A percentile compares a stretch with the other conserved stretches of the same genome.
These are phyloP conservation scores for Trichoderma polysporum DNA, from an alignment of 2,329 filamentous ascomycete genomes.

Conservation along the genomic window DNA sequence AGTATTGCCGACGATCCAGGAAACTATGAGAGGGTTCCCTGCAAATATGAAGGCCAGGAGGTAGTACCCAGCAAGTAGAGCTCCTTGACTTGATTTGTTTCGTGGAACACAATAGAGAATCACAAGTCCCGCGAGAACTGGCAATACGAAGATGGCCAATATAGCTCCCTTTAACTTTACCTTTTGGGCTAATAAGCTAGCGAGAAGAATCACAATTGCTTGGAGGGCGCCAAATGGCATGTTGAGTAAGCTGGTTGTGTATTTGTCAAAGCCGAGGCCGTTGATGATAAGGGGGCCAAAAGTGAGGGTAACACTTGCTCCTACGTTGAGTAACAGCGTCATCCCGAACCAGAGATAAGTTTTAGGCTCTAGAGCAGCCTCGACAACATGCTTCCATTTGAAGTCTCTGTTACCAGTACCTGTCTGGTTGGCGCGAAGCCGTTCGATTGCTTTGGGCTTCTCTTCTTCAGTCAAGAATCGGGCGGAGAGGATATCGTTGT, in stretches of 20 bases:
- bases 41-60: conserved; percentile 66
- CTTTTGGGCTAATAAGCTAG: conserved; percentile 58
- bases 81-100: conserved; percentile 34
- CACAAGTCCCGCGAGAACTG: conserved; percentile 59
- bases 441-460: conserved; percentile 65
- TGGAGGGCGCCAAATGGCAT: conserved; percentile 67
- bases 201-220: conserved; percentile 56
- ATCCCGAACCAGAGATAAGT: conserved; percentile 61
- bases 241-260: conserved; percentile 59
- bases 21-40: conserved; percentile 63
- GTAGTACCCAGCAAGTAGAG: conserved; percentile 62
- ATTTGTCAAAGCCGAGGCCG: conserved; percentile 60
- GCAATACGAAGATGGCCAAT: conserved; percentile 53
- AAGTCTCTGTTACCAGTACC: conserved; percentile 71
- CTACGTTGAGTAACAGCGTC: conserved; percentile 63
- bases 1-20: conserved; percentile 69
- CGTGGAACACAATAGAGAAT: conserved; percentile 56
- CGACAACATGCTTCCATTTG: conserved; percentile 63
- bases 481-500: conserved; percentile 57
- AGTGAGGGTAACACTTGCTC: conserved; percentile 60
- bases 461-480: conserved; percentile 64
- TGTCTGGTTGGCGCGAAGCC: conserved; percentile 72
- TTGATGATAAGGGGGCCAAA: conserved; percentile 64
- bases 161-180: conserved; percentile 57
- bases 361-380: conserved; percentile 49